phyloP scores from a whole-genome alignment of 345 rosid species.

The Lepidium aucheri region DNA sequence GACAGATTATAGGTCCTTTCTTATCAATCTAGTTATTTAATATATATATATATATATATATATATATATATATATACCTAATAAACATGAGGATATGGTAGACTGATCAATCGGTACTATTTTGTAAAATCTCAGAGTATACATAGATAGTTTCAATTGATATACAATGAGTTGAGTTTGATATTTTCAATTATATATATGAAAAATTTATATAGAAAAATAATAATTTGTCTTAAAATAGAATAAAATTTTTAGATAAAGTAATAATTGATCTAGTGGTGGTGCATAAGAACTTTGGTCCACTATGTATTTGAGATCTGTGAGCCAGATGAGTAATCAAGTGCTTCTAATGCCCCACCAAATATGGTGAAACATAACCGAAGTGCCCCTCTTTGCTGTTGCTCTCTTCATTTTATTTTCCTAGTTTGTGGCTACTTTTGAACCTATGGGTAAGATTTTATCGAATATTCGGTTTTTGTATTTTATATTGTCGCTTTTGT shows the following conservation, averaged over 20 bases:
- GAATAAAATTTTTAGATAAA: not conserved
- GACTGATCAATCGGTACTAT: too few species aligned
- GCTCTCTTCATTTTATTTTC: constrained; percentile 8
- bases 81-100: too few species aligned
- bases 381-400: constrained; percentile 14
- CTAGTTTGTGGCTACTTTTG: constrained; percentile 8
- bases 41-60: too few species aligned
- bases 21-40: too few species aligned
- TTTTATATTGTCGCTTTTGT: not conserved
- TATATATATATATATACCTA: too few species aligned
- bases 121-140: too few species aligned
- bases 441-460: not conserved
- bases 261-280: constrained; percentile 2
- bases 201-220: too few species aligned
- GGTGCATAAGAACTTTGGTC: constrained; percentile 1
- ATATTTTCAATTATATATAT: too few species aligned
- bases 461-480: not conserved
- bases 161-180: too few species aligned
- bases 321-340: not conserved
- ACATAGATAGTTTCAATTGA: too few species aligned
- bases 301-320: not conserved
- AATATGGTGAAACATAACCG: constrained; percentile 16
- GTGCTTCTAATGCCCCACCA: constrained; percentile 22
- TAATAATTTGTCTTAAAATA: too few species aligned
- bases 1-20: too few species aligned